Evolutionary conservation across 139 green algal species (phyloP).

Genomic region (Chlamydomonas sp.): DNA sequence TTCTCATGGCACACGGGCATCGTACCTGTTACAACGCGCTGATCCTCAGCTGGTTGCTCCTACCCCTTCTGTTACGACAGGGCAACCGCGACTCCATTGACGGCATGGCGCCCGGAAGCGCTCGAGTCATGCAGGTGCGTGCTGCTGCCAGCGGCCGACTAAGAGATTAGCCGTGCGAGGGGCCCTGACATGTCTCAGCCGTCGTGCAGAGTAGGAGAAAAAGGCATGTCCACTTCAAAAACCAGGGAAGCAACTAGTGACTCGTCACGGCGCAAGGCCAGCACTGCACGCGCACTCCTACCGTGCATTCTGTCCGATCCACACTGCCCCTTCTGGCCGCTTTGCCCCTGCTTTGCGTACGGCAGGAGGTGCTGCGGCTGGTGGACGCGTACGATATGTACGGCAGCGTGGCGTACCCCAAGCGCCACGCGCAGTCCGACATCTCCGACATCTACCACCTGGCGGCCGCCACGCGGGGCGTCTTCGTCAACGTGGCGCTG

Average conservation of each 20-base stretch:
- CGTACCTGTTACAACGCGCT: background rate
- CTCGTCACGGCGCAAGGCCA: no score
- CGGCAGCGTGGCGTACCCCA: constrained; percentile 91
- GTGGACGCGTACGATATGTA: constrained; percentile 95
- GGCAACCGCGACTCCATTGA: constrained; percentile 93
- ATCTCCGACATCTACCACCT: constrained; percentile 96
- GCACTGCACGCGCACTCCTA: no score
- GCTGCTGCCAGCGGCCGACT: constrained; percentile 91
- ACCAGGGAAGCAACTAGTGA: no score
- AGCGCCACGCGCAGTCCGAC: constrained; percentile 83
- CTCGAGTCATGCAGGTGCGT: constrained; percentile 85
- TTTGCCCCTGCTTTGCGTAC: no score
- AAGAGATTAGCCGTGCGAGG: constrained; percentile 73
- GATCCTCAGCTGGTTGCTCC: background rate
- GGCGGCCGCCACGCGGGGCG: constrained; percentile 76
- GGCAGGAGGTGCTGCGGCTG: constrained; percentile 84
- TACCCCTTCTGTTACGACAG: constrained; percentile 20
- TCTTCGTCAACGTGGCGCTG: constrained; percentile 84
- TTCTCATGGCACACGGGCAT: background rate
- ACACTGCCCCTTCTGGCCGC: no score
- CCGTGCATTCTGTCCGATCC: no score
- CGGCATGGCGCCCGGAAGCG: constrained; percentile 75
- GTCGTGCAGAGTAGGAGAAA: no score
- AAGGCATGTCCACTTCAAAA: no score
- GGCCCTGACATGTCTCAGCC: no score